Percentiles rank a stretch among this genome's conserved stretches.
These are phyloP conservation scores for Chlamydomonas reinhardtii DNA, from an alignment of 163 green algal species.

Conservation along the genomic window DNA sequence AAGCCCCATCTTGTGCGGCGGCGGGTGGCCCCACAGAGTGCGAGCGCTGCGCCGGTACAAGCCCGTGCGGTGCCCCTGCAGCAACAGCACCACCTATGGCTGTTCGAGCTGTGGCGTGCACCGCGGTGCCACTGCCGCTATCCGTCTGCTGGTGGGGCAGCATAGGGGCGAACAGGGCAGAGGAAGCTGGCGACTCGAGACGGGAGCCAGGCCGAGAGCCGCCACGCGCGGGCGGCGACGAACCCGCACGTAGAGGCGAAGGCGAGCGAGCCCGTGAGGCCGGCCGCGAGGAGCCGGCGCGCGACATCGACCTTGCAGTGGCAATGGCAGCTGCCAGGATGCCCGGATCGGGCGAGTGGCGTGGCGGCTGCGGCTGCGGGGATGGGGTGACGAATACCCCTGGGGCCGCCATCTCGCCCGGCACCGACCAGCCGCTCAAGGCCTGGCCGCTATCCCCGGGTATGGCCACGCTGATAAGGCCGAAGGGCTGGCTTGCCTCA, in stretches of 20 bases:
- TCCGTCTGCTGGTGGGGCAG: not conserved
- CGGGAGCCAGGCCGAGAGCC: not conserved
- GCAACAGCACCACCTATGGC: not conserved
- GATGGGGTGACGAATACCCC: too few relatives aligned
- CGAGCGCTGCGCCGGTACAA: too few relatives aligned
- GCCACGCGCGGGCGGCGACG: not conserved
- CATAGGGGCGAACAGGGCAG: not conserved
- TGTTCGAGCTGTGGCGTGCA: not conserved
- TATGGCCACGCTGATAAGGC: too few relatives aligned
- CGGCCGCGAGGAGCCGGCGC: not conserved
- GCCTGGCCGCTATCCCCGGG: not conserved
- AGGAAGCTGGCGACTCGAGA: not conserved
- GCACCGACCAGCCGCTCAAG: too few relatives aligned
- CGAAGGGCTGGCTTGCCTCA: not conserved
- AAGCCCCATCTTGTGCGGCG: not conserved
- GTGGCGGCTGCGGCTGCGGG: too few relatives aligned
- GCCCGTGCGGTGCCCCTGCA: not conserved
- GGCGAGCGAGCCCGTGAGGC: not conserved
- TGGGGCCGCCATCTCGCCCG: too few relatives aligned
- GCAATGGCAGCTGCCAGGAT: conserved; percentile 14
- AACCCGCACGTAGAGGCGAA: not conserved
- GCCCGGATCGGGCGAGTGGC: not conserved
- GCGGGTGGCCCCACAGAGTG: not conserved
- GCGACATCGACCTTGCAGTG: not conserved
- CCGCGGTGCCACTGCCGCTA: not conserved